Evolutionary conservation across 306 rosid species (phyloP), one percentile per base, ranked within the genome.

Genomic region (Sesbania bispinosa): DNA sequence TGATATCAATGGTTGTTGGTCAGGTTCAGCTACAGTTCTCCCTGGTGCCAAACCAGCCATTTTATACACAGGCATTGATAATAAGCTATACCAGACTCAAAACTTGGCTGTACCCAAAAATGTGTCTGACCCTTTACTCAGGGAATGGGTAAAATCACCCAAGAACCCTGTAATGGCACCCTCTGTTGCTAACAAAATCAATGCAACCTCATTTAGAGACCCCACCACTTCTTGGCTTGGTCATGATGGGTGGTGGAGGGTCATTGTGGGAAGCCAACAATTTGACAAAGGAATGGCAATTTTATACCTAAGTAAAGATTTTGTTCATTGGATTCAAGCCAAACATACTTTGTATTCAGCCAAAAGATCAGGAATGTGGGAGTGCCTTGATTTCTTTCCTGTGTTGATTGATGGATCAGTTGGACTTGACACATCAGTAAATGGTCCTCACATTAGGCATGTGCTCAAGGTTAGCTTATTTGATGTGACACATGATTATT

Each of bases 361-460:
- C 21, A 21, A 78, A 62, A 19, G 3, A 3, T 74, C 46, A 2
- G 84, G 86, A 7, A 78, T 81, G 84, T 78, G 84, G 88, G 87
- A 83, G 67, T 86, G 87, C 29, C 90, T 82, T 32, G 90, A 83
- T 80, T 85, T 83, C 30, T 86, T 64, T 39, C 88, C 88, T 1
- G 82, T 86, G 0, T 14, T 41, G 35, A 32, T 58, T 41, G 69
- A 81, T 13, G 79, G 73, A 10, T 30, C 61, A 29, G 6, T 48
- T 19, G 79, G 83, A 1, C 23, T 67, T 58, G 71, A 73, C 30
- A 67, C 66, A 20, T 67, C 79, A 20, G n/a, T 19, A 2, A 29
- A 35, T 52, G 76, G 73, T 3, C 30, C 14, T 51, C n/a, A 15
- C 1, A 61, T 83, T 13, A 75, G 60, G 73, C 86, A 86, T 39